phyloP scores from a whole-genome alignment of 75 land plant genomes.

The Pinus tabuliformis region DNA sequence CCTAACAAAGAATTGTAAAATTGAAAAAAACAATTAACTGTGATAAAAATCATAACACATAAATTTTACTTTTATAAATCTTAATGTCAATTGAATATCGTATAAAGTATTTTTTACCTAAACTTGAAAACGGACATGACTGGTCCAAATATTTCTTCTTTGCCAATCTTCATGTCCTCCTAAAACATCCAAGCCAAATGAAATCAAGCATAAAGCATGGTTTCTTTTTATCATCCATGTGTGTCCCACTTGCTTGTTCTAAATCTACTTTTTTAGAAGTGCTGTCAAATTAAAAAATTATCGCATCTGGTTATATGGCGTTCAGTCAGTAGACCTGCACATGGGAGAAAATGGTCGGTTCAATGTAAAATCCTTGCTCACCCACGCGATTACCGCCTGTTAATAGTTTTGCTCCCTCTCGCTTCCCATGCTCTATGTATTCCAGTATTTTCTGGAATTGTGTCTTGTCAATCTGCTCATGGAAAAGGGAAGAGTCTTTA shows the following conservation, averaged over 20 bases:
- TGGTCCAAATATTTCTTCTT: slow-evolving; percentile 66
- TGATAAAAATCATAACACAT: too few relatives aligned
- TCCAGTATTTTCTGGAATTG: slow-evolving; percentile 72
- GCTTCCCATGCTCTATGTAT: slow-evolving; percentile 77
- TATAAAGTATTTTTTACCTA: slow-evolving; percentile 36
- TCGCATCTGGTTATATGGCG: too few relatives aligned
- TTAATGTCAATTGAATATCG: too few relatives aligned
- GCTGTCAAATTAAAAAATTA: too few relatives aligned
- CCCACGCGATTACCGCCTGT: slow-evolving; percentile 73
- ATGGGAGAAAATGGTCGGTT: slow-evolving; percentile 90
- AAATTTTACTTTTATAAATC: too few relatives aligned
- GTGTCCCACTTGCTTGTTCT: too few relatives aligned
- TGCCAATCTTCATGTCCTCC: slow-evolving; percentile 78
- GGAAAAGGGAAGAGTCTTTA: too few relatives aligned
- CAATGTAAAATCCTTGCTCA: slow-evolving; percentile 76
- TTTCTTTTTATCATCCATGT: too few relatives aligned
- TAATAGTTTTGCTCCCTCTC: slow-evolving; percentile 75
- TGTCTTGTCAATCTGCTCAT: slow-evolving; percentile 54
- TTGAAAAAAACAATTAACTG: too few relatives aligned
- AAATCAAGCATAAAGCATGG: too few relatives aligned
- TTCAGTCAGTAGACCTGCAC: slow-evolving; percentile 31
- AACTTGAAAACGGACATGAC: slow-evolving; percentile 41
- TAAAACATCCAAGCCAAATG: neutral
- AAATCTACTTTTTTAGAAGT: too few relatives aligned
- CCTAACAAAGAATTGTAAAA: too few relatives aligned